Conservation (phyloP, 2,329 filamentous ascomycete species). For the Microdochium paspali region DNA sequence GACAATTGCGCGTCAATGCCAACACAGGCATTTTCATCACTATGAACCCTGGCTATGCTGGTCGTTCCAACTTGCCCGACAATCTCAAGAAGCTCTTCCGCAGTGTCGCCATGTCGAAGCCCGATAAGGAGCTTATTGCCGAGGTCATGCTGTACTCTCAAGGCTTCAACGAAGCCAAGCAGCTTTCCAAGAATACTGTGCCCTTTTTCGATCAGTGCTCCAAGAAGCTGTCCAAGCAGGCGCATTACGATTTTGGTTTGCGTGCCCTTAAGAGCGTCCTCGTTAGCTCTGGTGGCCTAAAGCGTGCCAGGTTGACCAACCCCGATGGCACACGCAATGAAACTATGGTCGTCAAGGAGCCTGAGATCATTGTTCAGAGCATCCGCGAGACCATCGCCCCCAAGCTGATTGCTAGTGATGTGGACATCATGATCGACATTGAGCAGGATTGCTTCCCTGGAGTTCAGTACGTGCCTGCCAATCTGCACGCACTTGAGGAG, state of each 20-base stretch:
- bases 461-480: constrained; percentile 84
- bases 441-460: constrained; percentile 85
- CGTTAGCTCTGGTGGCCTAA: constrained; percentile 92
- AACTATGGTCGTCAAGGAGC: constrained; percentile 66
- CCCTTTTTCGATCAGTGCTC: constrained; percentile 96
- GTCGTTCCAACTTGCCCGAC: constrained; percentile 93
- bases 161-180: constrained; percentile 93
- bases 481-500: constrained; percentile 67
- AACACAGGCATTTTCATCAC: constrained; percentile 99
- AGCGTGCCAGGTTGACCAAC: constrained; percentile 66
- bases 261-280: constrained; percentile 97
- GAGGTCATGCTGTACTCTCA: constrained; percentile 99
- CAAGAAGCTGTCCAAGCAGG: constrained; percentile 78
- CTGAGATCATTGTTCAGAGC: constrained; percentile 97
- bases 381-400: constrained; percentile 96
- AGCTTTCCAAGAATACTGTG: constrained; percentile 88
- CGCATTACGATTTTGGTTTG: constrained; percentile 97
- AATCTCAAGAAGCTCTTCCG: constrained; percentile 99
- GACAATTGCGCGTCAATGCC: constrained; percentile 78
- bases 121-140: constrained; percentile 97
- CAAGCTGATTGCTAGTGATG: constrained; percentile 89
- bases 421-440: constrained; percentile 76
- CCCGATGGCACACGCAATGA: constrained; percentile 47
- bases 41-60: constrained; percentile 99
- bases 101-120: constrained; percentile 99